Evolutionary conservation across 2,329 filamentous ascomycete genomes (phyloP), one percentile per base, ranked within the genome.

Genomic region (Capronia coronata): DNA sequence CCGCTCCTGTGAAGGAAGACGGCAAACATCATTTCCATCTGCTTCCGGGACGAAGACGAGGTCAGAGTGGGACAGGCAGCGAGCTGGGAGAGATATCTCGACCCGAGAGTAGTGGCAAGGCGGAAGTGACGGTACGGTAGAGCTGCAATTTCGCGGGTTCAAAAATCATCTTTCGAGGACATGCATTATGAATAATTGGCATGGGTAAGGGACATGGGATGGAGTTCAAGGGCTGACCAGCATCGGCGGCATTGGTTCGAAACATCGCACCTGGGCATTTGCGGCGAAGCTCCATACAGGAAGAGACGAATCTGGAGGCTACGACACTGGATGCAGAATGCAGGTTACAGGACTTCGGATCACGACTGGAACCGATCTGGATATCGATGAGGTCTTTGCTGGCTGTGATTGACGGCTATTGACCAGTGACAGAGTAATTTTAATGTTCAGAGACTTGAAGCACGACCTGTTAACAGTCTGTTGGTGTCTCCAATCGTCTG

Each of bases 11-110:
- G 9, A 62, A 53, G 23, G 62, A 62, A 19, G 70, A 71, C 23
- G 67, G 68, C 43, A 71, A 71, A 49, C 69, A 68, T 62, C 67
- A 75, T 70, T 67, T 69, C 69, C 79, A 66, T 65, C 87, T 89
- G 64, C 75, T 87, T 47, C 78, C 80, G 2, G 82, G 85, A 13
- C 76, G 87, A 61, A 90, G 87, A 72, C 73, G 84, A 60, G 84
- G 77, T 2, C 82, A 82, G 61, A 83, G 79, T 60, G 83, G 82
- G 9, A 81, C 82, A 60, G 83, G 83, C 23, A 75, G 85, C 53
- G 84, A 94, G 68, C 68, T 94, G 47, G 79, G 82, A 38, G 75
- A 73, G 35, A 84, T 91, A 62, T 73, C 79, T 25, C 64, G 64
- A 43, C 60, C 64, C 18, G 48, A 54, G 9, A 56, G 59, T 45